phyloP scores from a whole-genome alignment of 306 rosid genomes.

The Rosa persica region DNA sequence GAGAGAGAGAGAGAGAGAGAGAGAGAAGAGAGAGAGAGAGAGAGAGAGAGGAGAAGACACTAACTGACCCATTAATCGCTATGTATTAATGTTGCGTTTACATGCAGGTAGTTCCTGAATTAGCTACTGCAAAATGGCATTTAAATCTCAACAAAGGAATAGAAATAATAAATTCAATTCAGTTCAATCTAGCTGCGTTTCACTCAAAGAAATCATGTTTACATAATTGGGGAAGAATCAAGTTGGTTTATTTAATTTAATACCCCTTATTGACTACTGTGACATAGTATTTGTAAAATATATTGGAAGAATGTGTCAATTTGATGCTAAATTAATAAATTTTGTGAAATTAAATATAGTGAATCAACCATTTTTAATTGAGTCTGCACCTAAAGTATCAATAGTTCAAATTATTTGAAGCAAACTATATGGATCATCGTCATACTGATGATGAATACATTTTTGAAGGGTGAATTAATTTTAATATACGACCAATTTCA shows the following conservation, averaged over 20 bases:
- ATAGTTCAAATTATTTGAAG: too few relatives aligned
- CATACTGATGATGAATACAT: too few relatives aligned
- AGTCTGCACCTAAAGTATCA: too few relatives aligned
- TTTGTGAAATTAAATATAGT: too few relatives aligned
- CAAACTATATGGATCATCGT: too few relatives aligned
- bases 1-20: constrained; percentile 15
- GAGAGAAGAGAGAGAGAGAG: not conserved
- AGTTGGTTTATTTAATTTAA: not conserved
- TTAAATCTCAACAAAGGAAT: constrained; percentile 9
- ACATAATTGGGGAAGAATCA: not conserved
- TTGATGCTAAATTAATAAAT: not conserved
- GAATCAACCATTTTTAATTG: too few relatives aligned
- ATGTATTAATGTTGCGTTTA: not conserved
- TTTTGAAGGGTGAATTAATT: too few relatives aligned
- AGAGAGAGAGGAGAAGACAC: not conserved
- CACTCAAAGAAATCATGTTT: not conserved
- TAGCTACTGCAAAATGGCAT: constrained; percentile 46
- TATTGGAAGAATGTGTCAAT: not conserved
- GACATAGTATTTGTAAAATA: too few relatives aligned
- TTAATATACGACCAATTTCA: too few relatives aligned
- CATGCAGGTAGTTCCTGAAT: constrained; percentile 33
- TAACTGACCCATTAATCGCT: not conserved
- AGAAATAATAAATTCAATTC: not conserved
- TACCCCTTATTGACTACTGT: too few relatives aligned
- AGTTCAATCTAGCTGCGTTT: not conserved